phyloP scores from a whole-genome alignment of 78 protist species.

The Dictyostelium intermedium region DNA sequence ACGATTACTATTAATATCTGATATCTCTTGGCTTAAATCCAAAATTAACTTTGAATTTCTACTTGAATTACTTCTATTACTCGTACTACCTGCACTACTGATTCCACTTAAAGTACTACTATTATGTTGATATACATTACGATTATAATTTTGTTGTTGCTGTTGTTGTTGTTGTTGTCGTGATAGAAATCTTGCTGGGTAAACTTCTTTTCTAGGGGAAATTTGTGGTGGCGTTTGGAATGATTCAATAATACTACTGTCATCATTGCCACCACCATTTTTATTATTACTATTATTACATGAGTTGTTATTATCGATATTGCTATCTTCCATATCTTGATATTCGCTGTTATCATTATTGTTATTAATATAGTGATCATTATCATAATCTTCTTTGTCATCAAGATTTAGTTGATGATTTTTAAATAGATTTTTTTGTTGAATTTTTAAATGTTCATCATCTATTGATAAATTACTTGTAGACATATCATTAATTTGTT shows the following conservation, averaged over 20 bases:
- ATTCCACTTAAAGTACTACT: background rate
- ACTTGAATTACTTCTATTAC: background rate
- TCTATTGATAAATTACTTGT: background rate
- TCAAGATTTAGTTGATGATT: background rate
- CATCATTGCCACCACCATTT: background rate
- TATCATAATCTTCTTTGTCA: background rate
- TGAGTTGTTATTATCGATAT: background rate
- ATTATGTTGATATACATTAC: background rate
- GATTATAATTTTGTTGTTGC: background rate
- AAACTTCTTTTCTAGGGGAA: background rate
- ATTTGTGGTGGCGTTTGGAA: background rate
- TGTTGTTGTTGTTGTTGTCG: background rate
- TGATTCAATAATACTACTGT: background rate
- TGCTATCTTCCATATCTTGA: background rate
- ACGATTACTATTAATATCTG: constrained; percentile 2
- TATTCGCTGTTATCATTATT: background rate
- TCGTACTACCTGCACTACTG: background rate
- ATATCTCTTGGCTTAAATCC: background rate
- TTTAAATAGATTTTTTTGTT: background rate
- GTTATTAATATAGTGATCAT: too few relatives aligned
- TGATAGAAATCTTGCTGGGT: background rate
- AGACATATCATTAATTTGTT: background rate
- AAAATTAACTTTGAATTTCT: constrained; percentile 2
- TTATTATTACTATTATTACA: background rate
- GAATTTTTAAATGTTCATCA: background rate